phyloP scores from a whole-genome alignment of 768 basidiomycete species.

The Tricholoma hemisulphureum region DNA sequence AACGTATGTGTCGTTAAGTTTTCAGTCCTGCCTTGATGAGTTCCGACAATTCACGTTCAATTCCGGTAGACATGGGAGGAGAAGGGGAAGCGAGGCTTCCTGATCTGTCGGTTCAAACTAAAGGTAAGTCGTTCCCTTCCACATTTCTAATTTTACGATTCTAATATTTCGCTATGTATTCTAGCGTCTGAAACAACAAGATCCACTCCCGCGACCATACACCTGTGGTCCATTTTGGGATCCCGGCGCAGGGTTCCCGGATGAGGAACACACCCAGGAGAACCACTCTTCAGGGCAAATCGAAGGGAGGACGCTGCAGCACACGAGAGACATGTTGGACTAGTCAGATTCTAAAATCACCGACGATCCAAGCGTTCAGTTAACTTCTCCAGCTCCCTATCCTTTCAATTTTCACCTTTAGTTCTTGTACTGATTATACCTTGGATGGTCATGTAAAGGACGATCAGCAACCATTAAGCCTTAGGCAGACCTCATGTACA shows the following conservation, averaged over 20 bases:
- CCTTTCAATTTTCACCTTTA: too few species aligned
- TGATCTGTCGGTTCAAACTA: slow-evolving; percentile 1
- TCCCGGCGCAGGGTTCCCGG: too few species aligned
- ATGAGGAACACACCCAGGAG: too few species aligned
- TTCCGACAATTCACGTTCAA: background rate
- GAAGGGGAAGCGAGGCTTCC: background rate
- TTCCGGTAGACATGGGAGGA: background rate
- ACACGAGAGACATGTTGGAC: too few species aligned
- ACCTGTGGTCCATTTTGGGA: background rate
- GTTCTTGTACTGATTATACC: too few species aligned
- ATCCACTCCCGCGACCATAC: background rate
- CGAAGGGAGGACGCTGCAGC: background rate
- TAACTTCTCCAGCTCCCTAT: too few species aligned
- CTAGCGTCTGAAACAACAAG: background rate
- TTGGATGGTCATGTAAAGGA: too few species aligned
- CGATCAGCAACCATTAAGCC: too few species aligned
- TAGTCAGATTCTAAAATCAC: too few species aligned
- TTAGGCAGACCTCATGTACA: too few species aligned
- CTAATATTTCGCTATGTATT: background rate
- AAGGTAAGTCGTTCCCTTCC: background rate
- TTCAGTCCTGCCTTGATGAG: background rate
- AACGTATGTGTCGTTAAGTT: background rate
- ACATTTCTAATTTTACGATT: too few species aligned
- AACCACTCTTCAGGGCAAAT: background rate
- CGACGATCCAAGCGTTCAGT: too few species aligned